A percentile compares a stretch with the other conserved stretches of the same genome.
Conservation (phyloP, 441 rosid species). For the Capsella rubella region DNA sequence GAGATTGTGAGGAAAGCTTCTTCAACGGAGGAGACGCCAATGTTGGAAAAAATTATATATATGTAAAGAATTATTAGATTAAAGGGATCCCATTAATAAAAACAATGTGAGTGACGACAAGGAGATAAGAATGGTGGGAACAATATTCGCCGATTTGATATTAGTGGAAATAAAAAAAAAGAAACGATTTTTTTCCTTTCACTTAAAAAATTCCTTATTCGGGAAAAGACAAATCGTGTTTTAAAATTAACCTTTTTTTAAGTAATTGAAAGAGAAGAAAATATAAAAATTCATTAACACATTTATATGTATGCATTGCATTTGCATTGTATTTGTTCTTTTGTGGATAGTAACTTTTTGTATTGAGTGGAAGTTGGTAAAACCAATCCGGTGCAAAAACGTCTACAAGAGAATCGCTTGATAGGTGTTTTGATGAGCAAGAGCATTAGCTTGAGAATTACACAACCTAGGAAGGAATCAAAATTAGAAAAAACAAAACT, state of each 20-base stretch:
- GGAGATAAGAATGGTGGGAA: slow-evolving; percentile 46
- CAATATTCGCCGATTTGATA: slow-evolving; percentile 43
- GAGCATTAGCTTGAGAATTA: background rate
- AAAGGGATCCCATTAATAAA: background rate
- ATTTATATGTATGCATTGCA: background rate
- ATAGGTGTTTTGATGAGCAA: background rate
- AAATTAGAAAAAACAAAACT: background rate
- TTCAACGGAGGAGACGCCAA: slow-evolving; percentile 37
- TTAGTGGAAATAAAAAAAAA: slow-evolving; percentile 39
- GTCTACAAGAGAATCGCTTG: background rate
- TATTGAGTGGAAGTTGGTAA: background rate
- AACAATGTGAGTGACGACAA: slow-evolving; percentile 30
- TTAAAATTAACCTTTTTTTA: background rate
- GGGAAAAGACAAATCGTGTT: slow-evolving; percentile 28
- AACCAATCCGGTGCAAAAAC: background rate
- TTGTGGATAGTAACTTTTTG: background rate
- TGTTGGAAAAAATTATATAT: background rate
- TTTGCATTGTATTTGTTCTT: background rate
- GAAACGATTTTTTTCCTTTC: background rate
- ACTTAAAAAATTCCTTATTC: slow-evolving; percentile 35
- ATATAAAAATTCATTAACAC: slow-evolving; percentile 1
- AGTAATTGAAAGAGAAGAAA: background rate
- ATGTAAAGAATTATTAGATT: background rate
- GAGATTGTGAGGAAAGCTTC: slow-evolving; percentile 25
- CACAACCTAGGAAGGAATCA: background rate